phyloP scores from a whole-genome alignment of 257 asterid species.

The Forsythia suspensa region DNA sequence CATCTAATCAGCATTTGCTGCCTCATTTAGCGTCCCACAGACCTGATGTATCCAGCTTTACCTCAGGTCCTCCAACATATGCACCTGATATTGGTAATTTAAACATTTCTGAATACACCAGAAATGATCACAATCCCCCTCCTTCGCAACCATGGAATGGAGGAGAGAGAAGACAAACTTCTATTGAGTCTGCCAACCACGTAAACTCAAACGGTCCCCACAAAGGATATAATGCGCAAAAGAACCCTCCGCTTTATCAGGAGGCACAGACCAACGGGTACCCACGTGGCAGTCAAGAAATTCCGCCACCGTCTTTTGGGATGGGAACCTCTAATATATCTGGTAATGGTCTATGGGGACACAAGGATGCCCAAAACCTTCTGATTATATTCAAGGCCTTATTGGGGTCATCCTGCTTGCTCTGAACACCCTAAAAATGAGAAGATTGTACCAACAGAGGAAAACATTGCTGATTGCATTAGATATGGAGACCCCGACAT shows the following conservation, averaged over 20 bases:
- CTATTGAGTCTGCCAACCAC: constrained; percentile 43
- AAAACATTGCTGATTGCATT: constrained; percentile 75
- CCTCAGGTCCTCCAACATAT: constrained; percentile 31
- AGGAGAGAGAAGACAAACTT: constrained; percentile 62
- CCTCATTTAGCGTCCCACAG: constrained; percentile 26
- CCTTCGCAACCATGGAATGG: constrained; percentile 30
- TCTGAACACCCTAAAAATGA: constrained; percentile 75
- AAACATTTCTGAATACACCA: constrained; percentile 33
- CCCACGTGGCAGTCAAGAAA: constrained; percentile 47
- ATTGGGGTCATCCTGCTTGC: constrained; percentile 79
- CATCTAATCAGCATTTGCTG: constrained; percentile 28
- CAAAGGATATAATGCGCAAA: constrained; percentile 49
- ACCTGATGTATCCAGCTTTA: constrained; percentile 33
- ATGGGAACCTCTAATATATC: constrained; percentile 33
- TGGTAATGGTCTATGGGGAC: constrained; percentile 55
- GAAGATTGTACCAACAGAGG: constrained; percentile 85
- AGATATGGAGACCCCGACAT: constrained; percentile 66
- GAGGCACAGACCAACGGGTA: constrained; percentile 41
- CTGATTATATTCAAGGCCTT: constrained; percentile 73
- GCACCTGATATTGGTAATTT: constrained; percentile 38
- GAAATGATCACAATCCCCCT: constrained; percentile 32
- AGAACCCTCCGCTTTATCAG: constrained; percentile 37
- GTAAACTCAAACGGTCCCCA: constrained; percentile 37
- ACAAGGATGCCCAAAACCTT: constrained; percentile 67
- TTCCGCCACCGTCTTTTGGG: constrained; percentile 46